phyloP scores from a whole-genome alignment of 441 rosid genomes.

The Euphorbia celastroides region DNA sequence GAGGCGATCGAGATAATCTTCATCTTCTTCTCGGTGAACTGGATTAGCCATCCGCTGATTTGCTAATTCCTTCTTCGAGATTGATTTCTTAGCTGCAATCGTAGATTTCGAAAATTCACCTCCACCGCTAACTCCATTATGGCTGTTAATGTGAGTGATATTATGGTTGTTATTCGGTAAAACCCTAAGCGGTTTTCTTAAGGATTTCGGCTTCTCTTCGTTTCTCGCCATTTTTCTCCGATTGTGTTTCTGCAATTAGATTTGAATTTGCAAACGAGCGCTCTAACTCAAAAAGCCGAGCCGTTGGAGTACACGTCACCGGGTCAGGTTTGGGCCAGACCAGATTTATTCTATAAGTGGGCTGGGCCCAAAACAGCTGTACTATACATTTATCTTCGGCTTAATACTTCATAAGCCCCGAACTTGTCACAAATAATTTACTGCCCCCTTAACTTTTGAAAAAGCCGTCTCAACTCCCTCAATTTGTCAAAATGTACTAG shows the following conservation, averaged over 20 bases:
- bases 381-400: no score
- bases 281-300: not conserved
- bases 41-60: not conserved
- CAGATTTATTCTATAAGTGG: not conserved
- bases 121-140: not conserved
- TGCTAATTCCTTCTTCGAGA: conserved; percentile 12
- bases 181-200: conserved; percentile 20
- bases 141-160: not conserved
- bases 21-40: conserved; percentile 8
- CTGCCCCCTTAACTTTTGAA: no score
- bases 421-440: no score
- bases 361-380: conserved; percentile 3
- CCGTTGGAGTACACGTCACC: not conserved
- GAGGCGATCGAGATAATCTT: conserved; percentile 48
- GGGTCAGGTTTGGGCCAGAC: not conserved
- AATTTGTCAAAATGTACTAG: no score
- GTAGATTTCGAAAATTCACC: conserved; percentile 24
- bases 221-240: conserved; percentile 26
- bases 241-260: not conserved
- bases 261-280: conserved; percentile 29
- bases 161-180: conserved; percentile 23
- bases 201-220: conserved; percentile 27
- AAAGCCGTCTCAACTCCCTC: no score
- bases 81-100: conserved; percentile 18
- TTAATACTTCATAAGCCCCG: no score